Base-by-base conservation (phyloP, 306 rosid species). In the Mimosa bimucronata region DNA sequence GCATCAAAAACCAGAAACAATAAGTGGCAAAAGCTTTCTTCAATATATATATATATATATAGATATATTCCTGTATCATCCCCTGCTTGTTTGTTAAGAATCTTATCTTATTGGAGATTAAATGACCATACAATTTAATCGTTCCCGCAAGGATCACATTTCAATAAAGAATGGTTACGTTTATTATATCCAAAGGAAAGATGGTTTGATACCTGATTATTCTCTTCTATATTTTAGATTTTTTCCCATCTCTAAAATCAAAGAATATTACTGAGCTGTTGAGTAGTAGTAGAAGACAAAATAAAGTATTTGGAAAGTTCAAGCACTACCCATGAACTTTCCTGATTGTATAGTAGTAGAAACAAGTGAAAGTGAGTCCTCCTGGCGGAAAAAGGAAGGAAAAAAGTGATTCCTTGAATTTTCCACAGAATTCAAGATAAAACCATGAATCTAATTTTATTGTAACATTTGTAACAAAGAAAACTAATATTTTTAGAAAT, bases 131-230 rank as follows among this genome's bases (percentile, higher is more conserved):
- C 19, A 48, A 15, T 16, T 48, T 18, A 50, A 1, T 57, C 71
- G 42, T 66, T 86, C 52, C 45, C 26, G 60, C 53, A 57, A 18
- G 74, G 26, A 66, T 77, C 78, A 84, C 21, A 60, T 57, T 76
- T 79, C 75, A 55, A 13, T 12, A 45, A 13, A 45, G 50, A 15
- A 45, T 45, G 50, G 18, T 45, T 45, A 45, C 15, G 50, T 45
- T 45, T 45, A 45, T 45, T 45, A 45, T 45, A 10, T 45, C 50
- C 50, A 45, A 45, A 10, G 77, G 6, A 1, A 48, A 15, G 29
- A 38, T 19, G 38, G 21, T 42, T 62, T 64, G 0, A n/a, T 52
- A 1, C 7, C 7, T 37, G 44, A 25, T 55, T 55, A 34, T 48
- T 31, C 77, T 45, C 67, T 38, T 44, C 46, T 21, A 55, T 55